A percentile compares a stretch with the other conserved stretches of the same genome.
phyloP scores from a whole-genome alignment of 169 alveolate species.

The Cryptosporidium tyzzeri region DNA sequence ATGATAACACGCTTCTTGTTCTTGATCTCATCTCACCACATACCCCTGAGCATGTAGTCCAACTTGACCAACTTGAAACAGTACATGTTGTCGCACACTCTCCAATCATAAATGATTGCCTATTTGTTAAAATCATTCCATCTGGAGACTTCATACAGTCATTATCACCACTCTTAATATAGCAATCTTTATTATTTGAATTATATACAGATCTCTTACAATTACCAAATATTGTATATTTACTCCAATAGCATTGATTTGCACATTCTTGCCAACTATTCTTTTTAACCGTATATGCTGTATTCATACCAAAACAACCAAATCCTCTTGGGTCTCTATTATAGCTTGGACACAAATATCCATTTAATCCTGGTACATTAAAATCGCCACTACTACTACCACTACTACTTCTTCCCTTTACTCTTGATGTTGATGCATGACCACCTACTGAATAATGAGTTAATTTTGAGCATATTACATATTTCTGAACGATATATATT shows the following conservation, averaged over 20 bases:
- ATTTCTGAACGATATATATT: not conserved
- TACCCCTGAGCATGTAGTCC: constrained; percentile 78
- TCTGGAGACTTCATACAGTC: not conserved
- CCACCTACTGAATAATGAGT: constrained; percentile 38
- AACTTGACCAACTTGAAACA: constrained; percentile 76
- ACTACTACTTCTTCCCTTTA: not conserved
- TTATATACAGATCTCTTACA: constrained; percentile 30
- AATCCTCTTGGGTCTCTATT: constrained; percentile 25
- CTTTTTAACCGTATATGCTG: constrained; percentile 73
- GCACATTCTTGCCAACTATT: constrained; percentile 68
- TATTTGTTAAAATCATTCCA: not conserved
- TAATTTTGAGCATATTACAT: not conserved
- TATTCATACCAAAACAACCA: constrained; percentile 45
- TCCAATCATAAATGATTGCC: constrained; percentile 29
- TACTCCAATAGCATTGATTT: constrained; percentile 66
- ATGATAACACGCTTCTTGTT: not conserved
- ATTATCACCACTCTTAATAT: constrained; percentile 33
- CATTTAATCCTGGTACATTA: constrained; percentile 37
- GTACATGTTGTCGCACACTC: constrained; percentile 67
- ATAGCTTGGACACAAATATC: constrained; percentile 33
- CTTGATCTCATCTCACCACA: constrained; percentile 78
- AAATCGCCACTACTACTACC: not conserved
- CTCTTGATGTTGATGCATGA: constrained; percentile 15
- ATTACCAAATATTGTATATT: constrained; percentile 22
- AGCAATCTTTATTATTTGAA: constrained; percentile 8